Evolutionary conservation across 2,329 filamentous ascomycete species (phyloP), one percentile per base, ranked within the genome.

Genomic region (Cercospora berteroae): DNA sequence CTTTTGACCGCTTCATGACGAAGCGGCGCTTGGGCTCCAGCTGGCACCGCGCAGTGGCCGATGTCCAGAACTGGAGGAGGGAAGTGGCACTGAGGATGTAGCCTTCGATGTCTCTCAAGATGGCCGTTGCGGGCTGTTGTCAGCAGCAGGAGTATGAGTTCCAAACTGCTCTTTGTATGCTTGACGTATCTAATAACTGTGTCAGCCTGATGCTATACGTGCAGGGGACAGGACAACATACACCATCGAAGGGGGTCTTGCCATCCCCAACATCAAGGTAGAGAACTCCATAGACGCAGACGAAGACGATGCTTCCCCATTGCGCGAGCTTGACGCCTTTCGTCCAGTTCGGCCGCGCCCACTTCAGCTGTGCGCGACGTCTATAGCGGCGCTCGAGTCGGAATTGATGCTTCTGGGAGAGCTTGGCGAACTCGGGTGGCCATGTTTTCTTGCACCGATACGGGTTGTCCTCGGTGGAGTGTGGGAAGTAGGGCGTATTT

Each of bases 341-440:
- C 50, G 86, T 84, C 88, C 89, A 92, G 58, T 80, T 78, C 8
- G 90, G 89, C 23, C 88, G 81, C 48, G 85, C 83, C 75, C 85
- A 86, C 73, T 87, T 86, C 72, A 91, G 79, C 66, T 84, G 83
- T 27, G 90, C 79, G 63, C 91, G 85, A 62, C 91, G 85, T 80
- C 92, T 90, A 80, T 90, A 94, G 76, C 90, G 89, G 78, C 90
- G 88, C 82, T 94, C 91, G 73, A 93, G 89, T 52, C 88, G 85
- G 77, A 94, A 90, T 79, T 94, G 89, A 75, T 93, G 88, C 78
- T 90, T 90, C 57, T 84, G 81, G 42, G 87, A 87, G 67, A 94
- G 85, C 76, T 87, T 86, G 69, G 84, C 81, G 79, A 94, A 91
- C 79, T 93, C 88, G 12, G 91, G 91, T 66, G 91, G 91, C 91